These are phyloP conservation scores for Aspergillus ochraceoroseus DNA, from an alignment of 2,329 filamentous ascomycete species.

Conservation along the genomic window DNA sequence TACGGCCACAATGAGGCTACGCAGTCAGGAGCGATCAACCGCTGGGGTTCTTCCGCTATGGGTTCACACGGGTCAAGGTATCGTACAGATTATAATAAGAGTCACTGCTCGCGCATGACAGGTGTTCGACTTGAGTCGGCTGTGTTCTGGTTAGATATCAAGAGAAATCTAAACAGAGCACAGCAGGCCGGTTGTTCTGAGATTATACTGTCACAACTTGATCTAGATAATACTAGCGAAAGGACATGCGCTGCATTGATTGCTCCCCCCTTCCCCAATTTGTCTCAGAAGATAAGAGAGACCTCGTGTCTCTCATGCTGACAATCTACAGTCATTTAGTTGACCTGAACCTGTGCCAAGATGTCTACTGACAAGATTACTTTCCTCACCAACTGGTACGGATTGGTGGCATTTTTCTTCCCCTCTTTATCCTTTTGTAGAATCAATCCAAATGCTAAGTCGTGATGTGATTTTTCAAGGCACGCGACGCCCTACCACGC, in stretches of 20 bases:
- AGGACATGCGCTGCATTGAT: conserved; percentile 71
- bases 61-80: conserved; percentile 42
- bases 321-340: conserved; percentile 28
- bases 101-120: conserved; percentile 42
- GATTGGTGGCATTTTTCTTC: conserved; percentile 16
- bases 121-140: conserved; percentile 39
- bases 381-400: conserved; percentile 77
- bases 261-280: conserved; percentile 36
- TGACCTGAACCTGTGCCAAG: conserved; percentile 44
- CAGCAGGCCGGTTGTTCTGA: conserved; percentile 52
- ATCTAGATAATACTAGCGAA: conserved; percentile 85
- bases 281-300: conserved; percentile 17
- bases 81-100: conserved; percentile 38
- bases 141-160: too few relatives aligned
- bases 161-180: background rate
- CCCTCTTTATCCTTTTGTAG: conserved; percentile 2
- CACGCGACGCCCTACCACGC: conserved; percentile 78
- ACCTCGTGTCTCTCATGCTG: conserved; percentile 22
- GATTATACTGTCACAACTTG: conserved; percentile 78
- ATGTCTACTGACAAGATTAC: conserved; percentile 84
- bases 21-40: conserved; percentile 19
- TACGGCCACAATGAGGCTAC: conserved; percentile 32
- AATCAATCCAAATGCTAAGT: conserved; percentile 27
- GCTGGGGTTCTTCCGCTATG: conserved; percentile 27
- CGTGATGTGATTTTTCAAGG: conserved; percentile 45